A percentile compares a stretch with the other conserved stretches of the same genome.
Conservation (phyloP, 2,329 filamentous ascomycete genomes). For the Acephala macrosclerotiorum region DNA sequence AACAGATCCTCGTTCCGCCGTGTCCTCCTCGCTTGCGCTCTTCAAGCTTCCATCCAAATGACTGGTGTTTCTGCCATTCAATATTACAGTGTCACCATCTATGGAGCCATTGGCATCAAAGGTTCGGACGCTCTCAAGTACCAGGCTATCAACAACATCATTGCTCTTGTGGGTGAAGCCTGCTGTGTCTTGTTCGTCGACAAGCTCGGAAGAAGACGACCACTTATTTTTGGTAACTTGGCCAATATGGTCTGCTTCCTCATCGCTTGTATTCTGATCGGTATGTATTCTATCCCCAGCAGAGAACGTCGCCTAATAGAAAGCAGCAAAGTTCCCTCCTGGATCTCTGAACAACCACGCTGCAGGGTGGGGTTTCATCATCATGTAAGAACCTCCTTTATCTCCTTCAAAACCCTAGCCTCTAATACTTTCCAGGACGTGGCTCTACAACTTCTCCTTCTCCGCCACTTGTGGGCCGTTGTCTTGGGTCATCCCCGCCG, state of each 20-base stretch:
- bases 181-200: conserved; percentile 71
- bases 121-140: conserved; percentile 65
- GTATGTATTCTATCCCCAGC: conserved; percentile 36
- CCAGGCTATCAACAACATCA: conserved; percentile 69
- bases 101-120: conserved; percentile 64
- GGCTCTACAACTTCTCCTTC: conserved; percentile 78
- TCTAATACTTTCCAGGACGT: conserved; percentile 56
- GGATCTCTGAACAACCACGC: conserved; percentile 55
- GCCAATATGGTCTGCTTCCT: conserved; percentile 72
- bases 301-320: background rate
- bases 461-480: conserved; percentile 62
- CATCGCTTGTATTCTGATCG: conserved; percentile 63
- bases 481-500: conserved; percentile 64
- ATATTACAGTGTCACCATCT: conserved; percentile 67
- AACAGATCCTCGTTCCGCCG: conserved; percentile 68
- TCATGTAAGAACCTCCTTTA: conserved; percentile 48
- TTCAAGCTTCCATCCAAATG: conserved; percentile 72
- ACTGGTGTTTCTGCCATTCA: conserved; percentile 71
- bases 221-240: conserved; percentile 75
- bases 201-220: conserved; percentile 73
- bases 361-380: conserved; percentile 78
- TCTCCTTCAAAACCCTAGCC: background rate
- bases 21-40: conserved; percentile 64
- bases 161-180: conserved; percentile 66
- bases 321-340: conserved; percentile 62